Evolutionary conservation across 1,139 yeast species (phyloP).

Genomic region (Lodderomyces parapsilosis): DNA sequence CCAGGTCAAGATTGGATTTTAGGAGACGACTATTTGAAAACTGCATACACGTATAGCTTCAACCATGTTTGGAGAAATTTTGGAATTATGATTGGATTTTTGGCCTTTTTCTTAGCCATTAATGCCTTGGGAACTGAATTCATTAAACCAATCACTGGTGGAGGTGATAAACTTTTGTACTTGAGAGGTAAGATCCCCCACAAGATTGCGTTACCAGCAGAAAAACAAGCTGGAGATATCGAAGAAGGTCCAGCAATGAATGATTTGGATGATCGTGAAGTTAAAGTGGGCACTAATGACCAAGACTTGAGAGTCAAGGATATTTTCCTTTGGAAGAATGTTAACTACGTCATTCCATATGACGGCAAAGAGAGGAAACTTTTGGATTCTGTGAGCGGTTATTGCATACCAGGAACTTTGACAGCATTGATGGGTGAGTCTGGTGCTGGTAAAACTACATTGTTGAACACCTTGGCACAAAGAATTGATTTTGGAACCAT

Average conservation of each 20-base stretch:
- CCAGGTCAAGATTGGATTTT: slow-evolving; percentile 43
- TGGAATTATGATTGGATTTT: slow-evolving; percentile 59
- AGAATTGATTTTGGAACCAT: slow-evolving; percentile 58
- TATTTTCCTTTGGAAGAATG: slow-evolving; percentile 44
- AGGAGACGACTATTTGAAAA: slow-evolving; percentile 49
- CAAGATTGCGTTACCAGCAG: slow-evolving; percentile 20
- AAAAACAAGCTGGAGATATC: slow-evolving; percentile 15
- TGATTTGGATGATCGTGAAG: slow-evolving; percentile 33
- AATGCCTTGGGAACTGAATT: slow-evolving; percentile 51
- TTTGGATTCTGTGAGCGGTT: slow-evolving; percentile 60
- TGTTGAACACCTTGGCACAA: slow-evolving; percentile 58
- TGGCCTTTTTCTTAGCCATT: slow-evolving; percentile 45
- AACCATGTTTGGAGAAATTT: slow-evolving; percentile 66
- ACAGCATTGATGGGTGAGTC: slow-evolving; percentile 76
- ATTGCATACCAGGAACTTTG: slow-evolving; percentile 64
- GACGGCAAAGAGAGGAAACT: slow-evolving; percentile 45
- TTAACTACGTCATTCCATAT: slow-evolving; percentile 40
- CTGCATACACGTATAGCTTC: slow-evolving; percentile 39
- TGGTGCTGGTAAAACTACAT: slow-evolving; percentile 70
- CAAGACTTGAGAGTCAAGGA: slow-evolving; percentile 27
- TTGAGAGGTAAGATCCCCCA: slow-evolving; percentile 54
- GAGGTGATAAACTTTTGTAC: slow-evolving; percentile 58
- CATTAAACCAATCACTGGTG: slow-evolving; percentile 50
- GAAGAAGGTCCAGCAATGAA: slow-evolving; percentile 29
- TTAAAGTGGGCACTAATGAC: slow-evolving; percentile 17